A percentile compares a stretch with the other conserved stretches of the same genome.
Conservation (phyloP, 495 filamentous ascomycete species). For the Sphaerosporella brunnea region DNA sequence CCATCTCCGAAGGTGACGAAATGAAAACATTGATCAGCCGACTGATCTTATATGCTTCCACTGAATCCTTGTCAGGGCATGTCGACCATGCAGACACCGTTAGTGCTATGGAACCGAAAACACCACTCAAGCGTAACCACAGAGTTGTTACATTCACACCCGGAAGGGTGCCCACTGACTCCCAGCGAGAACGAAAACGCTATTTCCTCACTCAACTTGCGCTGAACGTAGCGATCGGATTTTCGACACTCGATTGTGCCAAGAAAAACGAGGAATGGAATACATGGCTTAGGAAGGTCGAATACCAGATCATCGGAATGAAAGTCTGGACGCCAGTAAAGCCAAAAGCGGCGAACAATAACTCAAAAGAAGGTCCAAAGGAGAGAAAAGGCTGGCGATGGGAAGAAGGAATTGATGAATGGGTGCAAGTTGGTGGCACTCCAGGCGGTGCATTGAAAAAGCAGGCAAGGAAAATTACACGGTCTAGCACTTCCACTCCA, state of each 20-base stretch:
- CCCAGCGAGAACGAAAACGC: conserved; percentile 9
- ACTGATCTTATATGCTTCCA: conserved; percentile 7
- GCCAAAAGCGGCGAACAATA: conserved; percentile 7
- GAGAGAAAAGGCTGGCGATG: conserved; percentile 21
- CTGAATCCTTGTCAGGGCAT: not conserved
- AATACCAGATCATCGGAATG: conserved; percentile 15
- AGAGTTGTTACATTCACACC: conserved; percentile 18
- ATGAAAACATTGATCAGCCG: conserved; percentile 8
- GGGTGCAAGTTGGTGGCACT: conserved; percentile 22
- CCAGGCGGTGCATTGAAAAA: conserved; percentile 5
- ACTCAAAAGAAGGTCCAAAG: not conserved
- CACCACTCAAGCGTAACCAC: conserved; percentile 5
- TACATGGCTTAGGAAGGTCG: conserved; percentile 14
- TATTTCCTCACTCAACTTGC: conserved; percentile 18
- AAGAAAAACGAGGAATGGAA: conserved; percentile 13
- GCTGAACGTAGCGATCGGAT: conserved; percentile 15
- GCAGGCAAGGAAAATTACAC: not conserved
- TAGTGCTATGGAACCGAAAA: not conserved
- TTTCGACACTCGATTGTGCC: conserved; percentile 9
- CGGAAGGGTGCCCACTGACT: conserved; percentile 8
- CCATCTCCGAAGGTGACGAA: conserved; percentile 3
- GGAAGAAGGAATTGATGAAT: conserved; percentile 21
- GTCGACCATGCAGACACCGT: not conserved
- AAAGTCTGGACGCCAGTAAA: conserved; percentile 19
- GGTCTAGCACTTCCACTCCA: no score